Percentiles rank a stretch among this genome's conserved stretches.
phyloP scores from a whole-genome alignment of 2,329 filamentous ascomycete species.

The Calycina marina region DNA sequence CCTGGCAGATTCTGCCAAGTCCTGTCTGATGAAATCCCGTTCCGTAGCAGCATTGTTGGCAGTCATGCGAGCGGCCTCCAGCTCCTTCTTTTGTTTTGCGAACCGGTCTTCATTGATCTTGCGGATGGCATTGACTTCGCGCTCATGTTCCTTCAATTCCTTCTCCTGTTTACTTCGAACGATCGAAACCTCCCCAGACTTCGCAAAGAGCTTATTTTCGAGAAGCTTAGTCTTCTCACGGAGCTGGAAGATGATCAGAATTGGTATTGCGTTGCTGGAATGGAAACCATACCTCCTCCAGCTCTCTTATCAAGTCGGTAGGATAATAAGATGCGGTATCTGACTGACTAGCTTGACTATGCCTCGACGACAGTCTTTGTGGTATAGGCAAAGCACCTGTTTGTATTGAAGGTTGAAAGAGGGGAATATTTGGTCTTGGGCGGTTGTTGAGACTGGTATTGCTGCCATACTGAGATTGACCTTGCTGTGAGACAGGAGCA shows the following conservation, averaged over 20 bases:
- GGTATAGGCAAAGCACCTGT: too few relatives aligned
- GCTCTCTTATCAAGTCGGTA: too few relatives aligned
- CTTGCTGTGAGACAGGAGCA: conserved; percentile 7
- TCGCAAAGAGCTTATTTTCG: conserved; percentile 42
- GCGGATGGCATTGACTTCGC: conserved; percentile 44
- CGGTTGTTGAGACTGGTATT: conserved; percentile 7
- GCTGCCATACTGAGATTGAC: conserved; percentile 11
- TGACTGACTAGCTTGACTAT: too few relatives aligned
- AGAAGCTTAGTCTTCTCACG: conserved; percentile 40
- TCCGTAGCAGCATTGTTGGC: conserved; percentile 53
- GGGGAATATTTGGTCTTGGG: conserved; percentile 5
- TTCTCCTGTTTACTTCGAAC: conserved; percentile 57
- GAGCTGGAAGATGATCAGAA: conserved; percentile 12
- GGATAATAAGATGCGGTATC: too few relatives aligned
- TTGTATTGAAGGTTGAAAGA: conserved; percentile 6
- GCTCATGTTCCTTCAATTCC: conserved; percentile 44
- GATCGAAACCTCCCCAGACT: conserved; percentile 60
- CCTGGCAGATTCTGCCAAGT: conserved; percentile 40
- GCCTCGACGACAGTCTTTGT: too few relatives aligned
- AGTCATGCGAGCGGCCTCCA: conserved; percentile 50
- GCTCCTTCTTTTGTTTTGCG: conserved; percentile 45
- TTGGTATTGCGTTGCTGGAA: background rate
- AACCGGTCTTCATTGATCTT: conserved; percentile 49
- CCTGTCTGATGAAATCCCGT: conserved; percentile 57
- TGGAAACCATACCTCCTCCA: too few relatives aligned